Evolutionary conservation across 805 yeast species (phyloP).

Genomic region (Lipomyces lipofer): DNA sequence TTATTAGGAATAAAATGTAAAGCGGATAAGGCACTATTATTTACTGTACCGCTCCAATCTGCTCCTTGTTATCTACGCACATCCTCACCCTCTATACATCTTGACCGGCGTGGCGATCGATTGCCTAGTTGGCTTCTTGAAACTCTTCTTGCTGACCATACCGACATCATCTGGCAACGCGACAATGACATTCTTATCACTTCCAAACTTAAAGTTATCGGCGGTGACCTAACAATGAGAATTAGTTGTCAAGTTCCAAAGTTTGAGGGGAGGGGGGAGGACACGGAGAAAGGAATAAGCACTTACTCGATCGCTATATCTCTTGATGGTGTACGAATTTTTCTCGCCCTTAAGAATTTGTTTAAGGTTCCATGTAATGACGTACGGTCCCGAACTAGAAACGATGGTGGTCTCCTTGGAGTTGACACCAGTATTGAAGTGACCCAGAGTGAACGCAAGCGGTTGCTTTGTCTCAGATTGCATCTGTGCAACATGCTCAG

Average conservation of each 20-base stretch:
- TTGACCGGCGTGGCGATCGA: conserved; percentile 44
- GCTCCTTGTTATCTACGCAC: neutral
- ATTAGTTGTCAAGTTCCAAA: neutral
- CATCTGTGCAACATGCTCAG: conserved; percentile 71
- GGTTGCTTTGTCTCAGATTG: conserved; percentile 50
- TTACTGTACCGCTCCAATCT: neutral
- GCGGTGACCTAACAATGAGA: conserved; percentile 62
- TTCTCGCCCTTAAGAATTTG: conserved; percentile 56
- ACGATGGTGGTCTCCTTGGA: conserved; percentile 69
- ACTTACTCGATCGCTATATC: conserved; percentile 49
- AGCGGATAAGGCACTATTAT: too few species aligned
- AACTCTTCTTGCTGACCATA: conserved; percentile 60
- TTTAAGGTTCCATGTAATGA: conserved; percentile 74
- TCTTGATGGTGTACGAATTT: conserved; percentile 62
- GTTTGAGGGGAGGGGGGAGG: conserved; percentile 33
- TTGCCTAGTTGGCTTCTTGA: conserved; percentile 57
- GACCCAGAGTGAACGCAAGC: conserved; percentile 67
- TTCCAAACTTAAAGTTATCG: conserved; percentile 75
- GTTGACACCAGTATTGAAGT: conserved; percentile 70
- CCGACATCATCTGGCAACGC: conserved; percentile 73
- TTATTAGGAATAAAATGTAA: too few species aligned
- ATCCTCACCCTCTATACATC: conserved; percentile 9
- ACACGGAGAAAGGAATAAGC: too few species aligned
- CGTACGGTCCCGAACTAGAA: conserved; percentile 78
- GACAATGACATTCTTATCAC: conserved; percentile 67